Conservation (phyloP, 805 yeast species). For the Kodamaea leandrae region DNA sequence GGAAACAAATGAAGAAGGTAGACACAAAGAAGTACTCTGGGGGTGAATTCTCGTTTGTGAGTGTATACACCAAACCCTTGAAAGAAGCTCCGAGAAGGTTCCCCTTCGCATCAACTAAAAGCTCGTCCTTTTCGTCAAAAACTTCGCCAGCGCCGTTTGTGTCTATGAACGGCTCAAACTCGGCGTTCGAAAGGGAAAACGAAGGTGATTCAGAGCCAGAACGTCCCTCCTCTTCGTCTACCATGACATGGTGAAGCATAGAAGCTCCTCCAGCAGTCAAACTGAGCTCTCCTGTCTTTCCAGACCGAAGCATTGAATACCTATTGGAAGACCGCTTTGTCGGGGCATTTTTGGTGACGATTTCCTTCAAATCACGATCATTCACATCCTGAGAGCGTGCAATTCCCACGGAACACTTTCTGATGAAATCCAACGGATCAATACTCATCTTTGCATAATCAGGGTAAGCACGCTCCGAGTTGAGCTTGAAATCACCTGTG, state of each 20-base stretch:
- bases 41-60: slow-evolving; percentile 63
- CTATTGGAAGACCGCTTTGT: slow-evolving; percentile 29
- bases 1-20: slow-evolving; percentile 73
- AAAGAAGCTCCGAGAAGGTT: slow-evolving; percentile 68
- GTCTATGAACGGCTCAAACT: slow-evolving; percentile 34
- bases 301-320: slow-evolving; percentile 51
- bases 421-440: slow-evolving; percentile 58
- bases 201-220: slow-evolving; percentile 9
- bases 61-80: slow-evolving; percentile 59
- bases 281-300: slow-evolving; percentile 48
- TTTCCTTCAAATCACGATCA: slow-evolving; percentile 22
- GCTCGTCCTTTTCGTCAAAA: slow-evolving; percentile 33
- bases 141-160: neutral
- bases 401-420: slow-evolving; percentile 59
- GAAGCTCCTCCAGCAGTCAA: slow-evolving; percentile 49
- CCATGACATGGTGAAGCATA: slow-evolving; percentile 35
- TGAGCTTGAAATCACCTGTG: slow-evolving; percentile 66
- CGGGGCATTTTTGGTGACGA: slow-evolving; percentile 15
- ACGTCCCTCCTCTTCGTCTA: slow-evolving; percentile 21
- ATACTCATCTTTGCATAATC: slow-evolving; percentile 58
- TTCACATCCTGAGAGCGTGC: slow-evolving; percentile 36
- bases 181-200: slow-evolving; percentile 34
- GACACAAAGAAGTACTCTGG: slow-evolving; percentile 69
- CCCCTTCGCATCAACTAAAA: slow-evolving; percentile 50
- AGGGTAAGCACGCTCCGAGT: slow-evolving; percentile 60